Evolutionary conservation across 2,329 filamentous ascomycete species (phyloP).

Genomic region (Colletotrichum lentis): DNA sequence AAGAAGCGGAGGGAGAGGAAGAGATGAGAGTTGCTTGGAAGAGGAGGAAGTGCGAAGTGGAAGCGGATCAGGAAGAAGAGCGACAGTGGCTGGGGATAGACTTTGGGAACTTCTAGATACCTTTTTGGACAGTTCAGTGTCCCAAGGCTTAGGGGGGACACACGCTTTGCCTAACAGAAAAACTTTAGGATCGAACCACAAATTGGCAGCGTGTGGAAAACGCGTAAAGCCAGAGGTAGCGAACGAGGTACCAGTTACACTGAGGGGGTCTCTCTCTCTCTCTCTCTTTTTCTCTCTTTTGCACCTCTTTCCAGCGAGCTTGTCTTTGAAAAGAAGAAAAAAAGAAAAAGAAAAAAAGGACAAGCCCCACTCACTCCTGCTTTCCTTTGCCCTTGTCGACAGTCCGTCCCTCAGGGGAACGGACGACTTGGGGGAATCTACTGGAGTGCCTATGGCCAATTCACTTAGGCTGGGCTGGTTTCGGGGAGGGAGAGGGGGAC

Average conservation of each 20-base stretch:
- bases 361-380: not conserved
- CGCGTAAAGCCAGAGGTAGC: not conserved
- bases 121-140: not conserved
- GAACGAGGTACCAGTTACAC: slow-evolving; percentile 5
- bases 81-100: slow-evolving; percentile 8
- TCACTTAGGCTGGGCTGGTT: not conserved
- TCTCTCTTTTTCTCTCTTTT: slow-evolving; percentile 1
- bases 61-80: not conserved
- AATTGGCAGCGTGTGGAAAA: not conserved
- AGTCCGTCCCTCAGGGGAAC: not conserved
- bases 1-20: slow-evolving; percentile 2
- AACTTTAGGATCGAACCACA: not conserved
- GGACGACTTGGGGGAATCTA: not conserved
- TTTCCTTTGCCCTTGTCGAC: slow-evolving; percentile 9
- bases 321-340: not conserved
- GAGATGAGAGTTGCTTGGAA: not conserved
- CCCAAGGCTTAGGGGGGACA: not conserved
- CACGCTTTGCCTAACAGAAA: not conserved
- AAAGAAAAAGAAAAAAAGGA: not conserved
- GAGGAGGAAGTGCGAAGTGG: not conserved
- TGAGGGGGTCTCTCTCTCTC: too few relatives aligned
- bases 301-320: not conserved
- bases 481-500: not conserved
- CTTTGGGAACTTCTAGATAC: slow-evolving; percentile 5
- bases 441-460: slow-evolving; percentile 11